Base-by-base conservation (phyloP, 768 basidiomycete species). In the Leucocoprinus leucothites region DNA sequence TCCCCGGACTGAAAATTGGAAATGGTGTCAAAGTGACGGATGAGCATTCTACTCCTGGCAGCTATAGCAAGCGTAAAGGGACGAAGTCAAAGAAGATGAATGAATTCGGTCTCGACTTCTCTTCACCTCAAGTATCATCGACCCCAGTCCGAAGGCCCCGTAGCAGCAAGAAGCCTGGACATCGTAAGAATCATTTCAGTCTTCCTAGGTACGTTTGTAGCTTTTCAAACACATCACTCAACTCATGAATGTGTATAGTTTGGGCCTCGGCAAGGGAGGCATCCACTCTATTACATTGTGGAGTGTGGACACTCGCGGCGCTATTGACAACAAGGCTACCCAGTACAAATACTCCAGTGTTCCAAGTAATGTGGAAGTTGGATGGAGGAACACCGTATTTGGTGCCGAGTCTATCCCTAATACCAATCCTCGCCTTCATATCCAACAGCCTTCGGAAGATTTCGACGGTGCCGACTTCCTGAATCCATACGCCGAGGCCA, bases 161-260 rank as follows among this genome's bases (percentile, higher is more conserved):
- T 53, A 65, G 51, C 48, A 71, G 72, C 64, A 85, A 82, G 67
- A 69, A 65, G 26, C 79, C 82, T 26, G 67, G 66, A 42, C 84
- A 85, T 68, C 85, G 80, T 67, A 78, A 75, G 61, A 79, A 82
- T 48, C 84, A 85, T 60, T 81, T 81, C 67, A 86, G 86, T 71
- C 71, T 88, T 54, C 84, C 86, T 1, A 87, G 85, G 85, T 85
- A 67, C 49, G 76, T 60, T 21, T 57, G 24, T 3, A 11, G 55
- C 22, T 41, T 22, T 38, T 11, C 7, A 48, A 8, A 44, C 36
- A 5, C 14, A 40, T 40, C 21, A 36, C 13, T 41, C 48, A 58
- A 25, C 24, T 48, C 44, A 43, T 28, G 51, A 35, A 58, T 58
- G 47, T 16, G 19, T 46, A n/a, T 53, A 89, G 86, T 58, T 74